Evolutionary conservation across 2,329 filamentous ascomycete genomes (phyloP), one percentile per base, ranked within the genome.

Genomic region (Leptographium wingfieldii): DNA sequence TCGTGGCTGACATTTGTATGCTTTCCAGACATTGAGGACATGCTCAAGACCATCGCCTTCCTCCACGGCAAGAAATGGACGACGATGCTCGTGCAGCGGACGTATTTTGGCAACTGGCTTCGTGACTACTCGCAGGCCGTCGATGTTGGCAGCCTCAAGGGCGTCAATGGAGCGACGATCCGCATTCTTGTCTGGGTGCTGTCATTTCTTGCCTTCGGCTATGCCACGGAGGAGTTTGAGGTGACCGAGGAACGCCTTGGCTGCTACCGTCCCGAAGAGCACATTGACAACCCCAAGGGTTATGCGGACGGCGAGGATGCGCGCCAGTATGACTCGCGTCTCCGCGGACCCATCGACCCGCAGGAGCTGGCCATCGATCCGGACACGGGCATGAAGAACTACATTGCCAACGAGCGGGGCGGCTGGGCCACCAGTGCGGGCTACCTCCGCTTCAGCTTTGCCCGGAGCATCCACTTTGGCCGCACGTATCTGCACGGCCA

Each of bases 311-410:
- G 90, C 66, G 68, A 82, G 64, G 94, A 99, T 74, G 94, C 94
- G 5, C 83, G 90, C 62, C 82, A 87, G 67, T 91, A 83, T 68
- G 94, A 97, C 70, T 74, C 80, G 46, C 86, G 94, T 31, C 82
- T 97, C 9, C 86, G 94, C 57, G 88, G 85, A 1, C 92, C 92
- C 0, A 84, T 97, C 10, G 76, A 83, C 62, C 80, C 81, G 5
- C 72, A 81, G 49, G 89, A 94, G 68, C 82, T 88, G 25, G 84
- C 88, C 62, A 81, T 94, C 60, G 89, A 94, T 67, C 74, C 75
- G 40, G 75, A 80, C 6, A 94, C 89, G 1, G 92, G 92, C n/a
- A 96, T 99, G 92, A 99, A 97, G 74, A 97, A 97, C 71, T 99
- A 99, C 72, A 97, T 99, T 66, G 85, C 92, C 62, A 97, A 96